Conservation (phyloP, 441 rosid species). For the Adansonia rubrostipa region DNA sequence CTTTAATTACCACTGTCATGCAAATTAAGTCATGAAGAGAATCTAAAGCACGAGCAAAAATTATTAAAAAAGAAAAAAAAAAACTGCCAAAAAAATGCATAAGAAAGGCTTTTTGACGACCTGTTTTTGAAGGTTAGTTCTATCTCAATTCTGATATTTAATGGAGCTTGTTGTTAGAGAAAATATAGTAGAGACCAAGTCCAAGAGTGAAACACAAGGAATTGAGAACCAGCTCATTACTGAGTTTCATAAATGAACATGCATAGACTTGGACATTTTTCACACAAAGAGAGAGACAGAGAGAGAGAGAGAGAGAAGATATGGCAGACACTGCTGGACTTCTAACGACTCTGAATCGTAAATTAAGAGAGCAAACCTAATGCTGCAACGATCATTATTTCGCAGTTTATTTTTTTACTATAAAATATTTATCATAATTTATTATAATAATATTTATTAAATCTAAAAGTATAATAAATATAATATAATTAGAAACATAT, state of each 20-base stretch:
- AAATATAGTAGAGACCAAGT: background rate
- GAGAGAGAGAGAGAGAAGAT: background rate
- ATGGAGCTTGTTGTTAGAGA: background rate
- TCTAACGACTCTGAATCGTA: background rate
- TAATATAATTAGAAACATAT: no score
- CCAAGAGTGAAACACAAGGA: conserved; percentile 12
- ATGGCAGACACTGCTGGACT: background rate
- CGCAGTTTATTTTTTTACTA: no score
- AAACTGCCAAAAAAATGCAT: background rate
- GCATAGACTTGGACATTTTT: background rate
- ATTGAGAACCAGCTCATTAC: background rate
- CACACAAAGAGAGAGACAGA: background rate
- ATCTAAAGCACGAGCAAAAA: background rate
- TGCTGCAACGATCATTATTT: no score
- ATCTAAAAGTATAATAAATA: no score
- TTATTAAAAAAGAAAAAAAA: background rate
- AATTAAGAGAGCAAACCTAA: no score
- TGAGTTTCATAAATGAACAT: conserved; percentile 7
- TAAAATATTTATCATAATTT: no score
- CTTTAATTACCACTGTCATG: background rate
- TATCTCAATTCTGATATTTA: background rate
- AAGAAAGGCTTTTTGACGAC: background rate
- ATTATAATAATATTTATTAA: no score
- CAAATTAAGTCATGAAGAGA: background rate
- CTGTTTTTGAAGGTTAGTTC: background rate